Percentiles rank a stretch among this genome's conserved stretches.
Evolutionary conservation across 2,329 filamentous ascomycete species (phyloP).

Genomic region (Pseudopyricularia javanii): DNA sequence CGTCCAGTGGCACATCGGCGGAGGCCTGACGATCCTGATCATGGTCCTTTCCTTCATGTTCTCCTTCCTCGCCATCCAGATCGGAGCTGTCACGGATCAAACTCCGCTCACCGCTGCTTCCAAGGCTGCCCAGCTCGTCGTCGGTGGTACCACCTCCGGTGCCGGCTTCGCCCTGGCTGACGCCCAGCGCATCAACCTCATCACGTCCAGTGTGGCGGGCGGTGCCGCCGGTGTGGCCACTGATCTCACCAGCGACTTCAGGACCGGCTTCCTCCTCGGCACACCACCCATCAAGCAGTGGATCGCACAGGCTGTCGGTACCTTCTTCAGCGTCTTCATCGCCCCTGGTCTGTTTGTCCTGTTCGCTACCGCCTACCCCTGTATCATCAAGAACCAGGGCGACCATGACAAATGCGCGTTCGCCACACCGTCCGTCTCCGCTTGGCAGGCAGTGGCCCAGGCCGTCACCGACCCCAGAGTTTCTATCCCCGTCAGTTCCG

Average conservation of each 20-base stretch:
- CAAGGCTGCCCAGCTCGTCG: slow-evolving; percentile 58
- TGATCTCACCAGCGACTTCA: slow-evolving; percentile 49
- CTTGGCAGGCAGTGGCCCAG: slow-evolving; percentile 53
- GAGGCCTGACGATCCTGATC: slow-evolving; percentile 43
- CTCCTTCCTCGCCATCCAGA: slow-evolving; percentile 48
- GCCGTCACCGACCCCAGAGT: slow-evolving; percentile 46
- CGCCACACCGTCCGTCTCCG: slow-evolving; percentile 47
- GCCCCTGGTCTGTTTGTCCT: slow-evolving; percentile 56
- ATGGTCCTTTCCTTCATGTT: slow-evolving; percentile 47
- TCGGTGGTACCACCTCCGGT: slow-evolving; percentile 49
- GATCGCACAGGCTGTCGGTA: slow-evolving; percentile 51
- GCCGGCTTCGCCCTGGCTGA: slow-evolving; percentile 32
- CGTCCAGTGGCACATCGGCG: slow-evolving; percentile 41
- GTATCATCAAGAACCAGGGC: slow-evolving; percentile 36
- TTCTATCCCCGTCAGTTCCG: slow-evolving; percentile 39
- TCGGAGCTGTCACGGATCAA: slow-evolving; percentile 45
- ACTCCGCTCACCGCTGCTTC: slow-evolving; percentile 54
- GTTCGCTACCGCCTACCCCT: slow-evolving; percentile 57
- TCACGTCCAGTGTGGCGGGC: slow-evolving; percentile 46
- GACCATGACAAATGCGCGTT: slow-evolving; percentile 42
- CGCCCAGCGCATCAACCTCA: slow-evolving; percentile 53
- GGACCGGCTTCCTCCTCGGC: slow-evolving; percentile 53
- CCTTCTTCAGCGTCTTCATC: slow-evolving; percentile 52
- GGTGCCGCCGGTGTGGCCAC: slow-evolving; percentile 42
- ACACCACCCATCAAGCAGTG: slow-evolving; percentile 55